phyloP scores from a whole-genome alignment of 1,284 basidiomycete genomes.

The Rhodotorula sp. region DNA sequence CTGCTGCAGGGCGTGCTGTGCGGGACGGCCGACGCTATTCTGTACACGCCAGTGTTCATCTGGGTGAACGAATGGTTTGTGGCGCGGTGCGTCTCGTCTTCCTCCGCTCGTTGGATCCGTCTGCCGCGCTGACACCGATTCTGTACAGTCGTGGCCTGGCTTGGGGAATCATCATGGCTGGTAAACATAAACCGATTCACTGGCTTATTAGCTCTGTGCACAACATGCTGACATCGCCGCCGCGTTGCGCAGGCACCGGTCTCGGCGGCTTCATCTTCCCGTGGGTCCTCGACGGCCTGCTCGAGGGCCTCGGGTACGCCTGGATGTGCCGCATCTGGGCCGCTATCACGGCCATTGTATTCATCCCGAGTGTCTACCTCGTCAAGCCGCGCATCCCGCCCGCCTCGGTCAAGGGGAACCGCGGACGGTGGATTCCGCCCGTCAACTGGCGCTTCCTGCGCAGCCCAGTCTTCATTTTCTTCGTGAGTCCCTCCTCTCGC shows the following conservation, averaged over 20 bases:
- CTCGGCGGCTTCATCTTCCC: constrained; percentile 7
- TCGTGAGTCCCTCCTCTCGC: background rate
- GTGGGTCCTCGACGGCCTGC: background rate
- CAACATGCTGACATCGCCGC: background rate
- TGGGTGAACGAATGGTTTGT: no score
- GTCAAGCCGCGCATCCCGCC: constrained; percentile 16
- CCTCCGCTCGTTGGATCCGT: no score
- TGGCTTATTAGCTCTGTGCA: no score
- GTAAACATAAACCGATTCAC: no score
- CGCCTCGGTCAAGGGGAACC: background rate
- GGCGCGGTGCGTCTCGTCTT: no score
- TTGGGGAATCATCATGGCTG: background rate
- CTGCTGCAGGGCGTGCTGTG: constrained; percentile 25
- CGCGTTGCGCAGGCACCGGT: background rate
- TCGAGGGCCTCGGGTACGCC: background rate
- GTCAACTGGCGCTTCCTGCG: background rate
- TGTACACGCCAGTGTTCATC: constrained; percentile 10
- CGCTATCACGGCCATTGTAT: constrained; percentile 1
- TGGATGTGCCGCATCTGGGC: constrained; percentile 18
- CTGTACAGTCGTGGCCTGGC: background rate
- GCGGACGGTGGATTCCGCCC: constrained; percentile 1
- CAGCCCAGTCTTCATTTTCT: constrained; percentile 1
- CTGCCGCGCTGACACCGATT: no score
- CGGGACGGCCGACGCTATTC: constrained; percentile 9
- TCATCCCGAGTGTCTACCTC: background rate